Evolutionary conservation across 805 yeast genomes (phyloP), one percentile per base, ranked within the genome.

Genomic region (Myxozyma melibiosi): DNA sequence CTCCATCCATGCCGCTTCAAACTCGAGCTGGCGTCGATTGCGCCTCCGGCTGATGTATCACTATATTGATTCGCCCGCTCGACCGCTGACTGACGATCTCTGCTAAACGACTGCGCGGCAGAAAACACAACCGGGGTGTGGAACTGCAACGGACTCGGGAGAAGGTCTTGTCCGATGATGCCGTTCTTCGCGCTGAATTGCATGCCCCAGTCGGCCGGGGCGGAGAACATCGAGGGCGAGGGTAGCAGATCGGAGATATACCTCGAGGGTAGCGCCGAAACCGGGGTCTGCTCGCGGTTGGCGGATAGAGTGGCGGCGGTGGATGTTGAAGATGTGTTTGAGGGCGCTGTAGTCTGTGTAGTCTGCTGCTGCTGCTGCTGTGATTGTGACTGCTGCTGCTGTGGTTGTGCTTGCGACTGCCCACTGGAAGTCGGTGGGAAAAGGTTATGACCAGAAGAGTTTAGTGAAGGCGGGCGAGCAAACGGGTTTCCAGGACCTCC

Each of bases 151-250:
- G 70, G 70, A 6, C 66, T 59, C 14, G 70, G 70, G 25, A 67
- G 55, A 48, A 67, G 53, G 46, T 67, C 70, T 16, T 57, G 62
- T 3, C 55, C 56, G 18, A 60, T 8, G 33, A 53, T 37, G n/a
- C 59, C 51, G 25, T 25, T 46, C 38, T 44, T 45, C 4, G 55
- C 55, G 25, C 51, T 40, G 43, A 62, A 49, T 31, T 41, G 57
- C 25, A 55, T 38, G 13, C 51, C 61, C 66, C 51, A 60, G 35
- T 62, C 65, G 7, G 60, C 68, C 4, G 68, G 59, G 8, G 67
- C 80, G 65, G 86, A 88, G 64, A 84, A 83, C 61, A 81, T 86
- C n/a, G 84, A 80, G 0, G 96, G 96, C 4, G 92, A 86, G 30
- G 90, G 91, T 66, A 88, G 83, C 68, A 85, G 75, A 65, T 88